Evolutionary conservation across 2,329 filamentous ascomycete species (phyloP).

Genomic region (Nakataea oryzae): DNA sequence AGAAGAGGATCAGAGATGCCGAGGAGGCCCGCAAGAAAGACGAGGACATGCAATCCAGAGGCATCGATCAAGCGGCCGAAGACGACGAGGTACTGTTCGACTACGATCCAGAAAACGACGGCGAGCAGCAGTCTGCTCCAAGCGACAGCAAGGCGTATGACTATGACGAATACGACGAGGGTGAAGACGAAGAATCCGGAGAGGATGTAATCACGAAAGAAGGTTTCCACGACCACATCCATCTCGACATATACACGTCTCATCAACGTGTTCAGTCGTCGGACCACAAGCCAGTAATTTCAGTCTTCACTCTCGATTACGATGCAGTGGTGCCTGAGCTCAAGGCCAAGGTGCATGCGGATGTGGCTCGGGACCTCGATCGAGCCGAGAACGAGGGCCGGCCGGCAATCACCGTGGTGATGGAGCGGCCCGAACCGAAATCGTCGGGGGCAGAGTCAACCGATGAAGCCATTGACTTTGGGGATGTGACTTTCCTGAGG

Average conservation of each 20-base stretch:
- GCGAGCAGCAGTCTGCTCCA: slow-evolving; percentile 26
- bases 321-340: slow-evolving; percentile 78
- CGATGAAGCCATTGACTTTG: slow-evolving; percentile 57
- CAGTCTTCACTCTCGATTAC: slow-evolving; percentile 74
- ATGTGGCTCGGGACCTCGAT: slow-evolving; percentile 81
- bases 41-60: slow-evolving; percentile 74
- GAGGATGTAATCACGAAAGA: slow-evolving; percentile 46
- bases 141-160: slow-evolving; percentile 28
- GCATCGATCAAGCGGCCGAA: slow-evolving; percentile 60
- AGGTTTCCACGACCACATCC: slow-evolving; percentile 43
- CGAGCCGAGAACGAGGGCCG: slow-evolving; percentile 48
- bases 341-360: slow-evolving; percentile 73
- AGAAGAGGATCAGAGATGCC: slow-evolving; percentile 52
- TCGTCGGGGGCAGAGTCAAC: background rate
- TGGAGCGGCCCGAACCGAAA: slow-evolving; percentile 45
- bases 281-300: slow-evolving; percentile 86
- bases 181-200: slow-evolving; percentile 33
- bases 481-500: slow-evolving; percentile 59
- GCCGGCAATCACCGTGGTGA: slow-evolving; percentile 38
- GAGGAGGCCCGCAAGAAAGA: slow-evolving; percentile 61
- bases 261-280: slow-evolving; percentile 87
- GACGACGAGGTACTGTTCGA: slow-evolving; percentile 83
- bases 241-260: slow-evolving; percentile 63
- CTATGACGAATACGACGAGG: slow-evolving; percentile 50
- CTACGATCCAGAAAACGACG: slow-evolving; percentile 75